phyloP scores from a whole-genome alignment of 352 stramenopile genomes.

The Globisporangium carolinianum region DNA sequence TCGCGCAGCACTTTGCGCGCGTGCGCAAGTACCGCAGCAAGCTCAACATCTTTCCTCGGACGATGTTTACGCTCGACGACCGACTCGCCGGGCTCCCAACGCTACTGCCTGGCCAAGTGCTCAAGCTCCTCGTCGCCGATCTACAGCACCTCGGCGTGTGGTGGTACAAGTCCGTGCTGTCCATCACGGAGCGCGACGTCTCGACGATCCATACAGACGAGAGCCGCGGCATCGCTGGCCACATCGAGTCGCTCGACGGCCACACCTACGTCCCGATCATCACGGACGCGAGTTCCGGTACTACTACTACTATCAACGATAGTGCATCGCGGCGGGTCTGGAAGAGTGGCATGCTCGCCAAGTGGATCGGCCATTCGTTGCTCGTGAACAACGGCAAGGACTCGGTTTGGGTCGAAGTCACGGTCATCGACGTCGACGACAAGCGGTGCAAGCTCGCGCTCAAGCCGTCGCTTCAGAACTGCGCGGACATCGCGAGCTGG shows the following conservation, averaged over 20 bases:
- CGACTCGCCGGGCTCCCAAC: slow-evolving; percentile 29
- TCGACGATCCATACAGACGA: slow-evolving; percentile 54
- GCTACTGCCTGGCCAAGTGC: slow-evolving; percentile 23
- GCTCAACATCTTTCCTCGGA: slow-evolving; percentile 48
- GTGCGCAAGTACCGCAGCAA: slow-evolving; percentile 56
- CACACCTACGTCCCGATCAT: slow-evolving; percentile 52
- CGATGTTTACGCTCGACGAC: slow-evolving; percentile 44
- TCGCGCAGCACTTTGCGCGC: slow-evolving; percentile 36
- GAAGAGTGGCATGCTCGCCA: slow-evolving; percentile 25
- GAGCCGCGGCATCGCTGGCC: slow-evolving; percentile 26
- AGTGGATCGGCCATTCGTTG: slow-evolving; percentile 49
- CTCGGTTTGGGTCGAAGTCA: slow-evolving; percentile 56
- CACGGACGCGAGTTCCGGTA: slow-evolving; percentile 7
- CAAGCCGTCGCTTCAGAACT: slow-evolving; percentile 39
- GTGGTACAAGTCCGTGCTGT: slow-evolving; percentile 58
- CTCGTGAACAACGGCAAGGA: slow-evolving; percentile 72
- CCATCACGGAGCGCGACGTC: slow-evolving; percentile 45
- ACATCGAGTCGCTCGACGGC: slow-evolving; percentile 54
- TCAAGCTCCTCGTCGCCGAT: slow-evolving; percentile 54
- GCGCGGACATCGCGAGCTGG: slow-evolving; percentile 28
- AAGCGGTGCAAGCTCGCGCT: slow-evolving; percentile 57
- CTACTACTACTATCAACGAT: slow-evolving; percentile 16
- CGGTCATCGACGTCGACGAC: slow-evolving; percentile 51
- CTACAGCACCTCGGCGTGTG: slow-evolving; percentile 41
- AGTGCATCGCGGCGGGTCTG: slow-evolving; percentile 29